Evolutionary conservation across 371 early-diverging fungal genomes (phyloP), one percentile per base, ranked within the genome.

Genomic region (Vittaforma corneae): DNA sequence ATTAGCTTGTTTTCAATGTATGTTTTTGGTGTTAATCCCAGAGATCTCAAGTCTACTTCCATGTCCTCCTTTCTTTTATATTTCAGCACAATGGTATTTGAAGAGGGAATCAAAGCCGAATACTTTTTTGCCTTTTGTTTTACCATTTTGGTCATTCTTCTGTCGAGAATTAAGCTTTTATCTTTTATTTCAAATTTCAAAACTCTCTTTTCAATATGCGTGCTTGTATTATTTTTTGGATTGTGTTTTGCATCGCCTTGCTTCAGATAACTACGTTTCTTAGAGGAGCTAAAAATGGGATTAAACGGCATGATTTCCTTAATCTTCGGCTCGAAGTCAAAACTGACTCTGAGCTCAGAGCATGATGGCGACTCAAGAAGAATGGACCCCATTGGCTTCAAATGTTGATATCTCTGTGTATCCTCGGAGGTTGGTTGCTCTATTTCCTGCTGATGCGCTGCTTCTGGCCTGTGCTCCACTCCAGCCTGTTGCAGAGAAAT

Each of bases 1-100:
- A 75, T 54, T 18, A 60, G 44, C 22, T 64, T 73, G 54, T 67
- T 67, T 52, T 57, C 54, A 48, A 35, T 38, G 50, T 56, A 48
- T 26, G 1, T 68, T 38, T 62, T 52, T 24, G 3, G 33, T 16
- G 46, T 46, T 18, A 33, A 11, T 1, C 29, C 14, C 14, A 42
- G 66, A 3, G 22, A 22, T 1, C 29, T 35, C 33, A 68, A 14
- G 20, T 67, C 55, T 4, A n/a, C 32, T 16, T 62, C 40, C 28
- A 63, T 20, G 29, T 51, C 32, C 1, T 30, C 47, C 6, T 9
- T 59, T 38, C 33, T 34, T 32, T 35, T 28, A 11, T 64, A 54
- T 32, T 50, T 50, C 32, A 26, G 47, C 4, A 64, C 30, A 5
- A 63, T 6, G 2, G 40, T 53, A 14, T 11, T 37, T 20, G 5